A percentile compares a stretch with the other conserved stretches of the same genome.
Conservation (phyloP, 225 moss, liverwort and hornwort genomes). For the Climacium dendroides region DNA sequence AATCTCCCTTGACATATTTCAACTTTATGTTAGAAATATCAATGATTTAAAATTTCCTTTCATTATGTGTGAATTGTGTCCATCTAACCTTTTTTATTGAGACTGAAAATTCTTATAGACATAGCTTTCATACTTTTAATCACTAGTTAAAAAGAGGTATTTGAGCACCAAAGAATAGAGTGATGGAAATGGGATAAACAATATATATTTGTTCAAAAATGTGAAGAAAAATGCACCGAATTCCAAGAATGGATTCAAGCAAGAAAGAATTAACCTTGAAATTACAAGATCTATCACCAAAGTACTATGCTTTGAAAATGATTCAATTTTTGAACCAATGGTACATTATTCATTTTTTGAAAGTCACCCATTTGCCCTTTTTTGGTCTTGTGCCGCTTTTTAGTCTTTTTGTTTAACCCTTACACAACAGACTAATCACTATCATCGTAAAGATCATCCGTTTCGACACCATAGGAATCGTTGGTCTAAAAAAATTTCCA, state of each 20-base stretch:
- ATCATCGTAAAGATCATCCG: no score
- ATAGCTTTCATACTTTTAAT: not conserved
- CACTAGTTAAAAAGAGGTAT: not conserved
- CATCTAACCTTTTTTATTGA: not conserved
- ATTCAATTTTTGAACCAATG: not conserved
- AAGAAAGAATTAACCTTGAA: no score
- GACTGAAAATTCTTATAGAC: fast-evolving
- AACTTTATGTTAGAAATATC: not conserved
- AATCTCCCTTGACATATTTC: not conserved
- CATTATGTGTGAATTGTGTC: not conserved
- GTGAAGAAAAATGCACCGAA: not conserved
- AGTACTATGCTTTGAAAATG: no score
- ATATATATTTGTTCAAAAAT: not conserved
- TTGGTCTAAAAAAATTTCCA: no score
- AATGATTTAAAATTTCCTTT: not conserved
- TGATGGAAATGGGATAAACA: not conserved
- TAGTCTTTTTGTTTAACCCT: no score
- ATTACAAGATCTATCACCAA: no score
- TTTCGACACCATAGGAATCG: no score
- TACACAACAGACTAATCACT: no score
- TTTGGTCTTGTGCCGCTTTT: not conserved
- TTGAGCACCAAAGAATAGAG: not conserved
- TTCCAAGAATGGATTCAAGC: not conserved
- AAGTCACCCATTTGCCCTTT: not conserved
- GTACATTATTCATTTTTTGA: not conserved